Evolutionary conservation across 768 basidiomycete genomes (phyloP), one percentile per base, ranked within the genome.

Genomic region (Lenzites betulinus): DNA sequence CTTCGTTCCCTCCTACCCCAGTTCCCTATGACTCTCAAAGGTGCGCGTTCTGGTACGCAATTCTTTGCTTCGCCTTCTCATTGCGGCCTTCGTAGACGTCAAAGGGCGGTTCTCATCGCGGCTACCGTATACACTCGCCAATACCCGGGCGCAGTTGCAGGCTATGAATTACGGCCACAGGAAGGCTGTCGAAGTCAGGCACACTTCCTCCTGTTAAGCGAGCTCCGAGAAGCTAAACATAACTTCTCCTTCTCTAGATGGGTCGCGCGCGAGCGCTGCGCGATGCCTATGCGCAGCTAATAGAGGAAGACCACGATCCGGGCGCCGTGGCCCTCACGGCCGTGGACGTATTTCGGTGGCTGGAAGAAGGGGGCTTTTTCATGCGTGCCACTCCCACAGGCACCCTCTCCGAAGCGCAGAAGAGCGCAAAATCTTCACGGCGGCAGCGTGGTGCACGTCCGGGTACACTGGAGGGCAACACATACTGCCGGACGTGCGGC

Each of bases 141-240:
- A 75, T 13, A 71, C 67, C 7, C 73, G 74, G 2, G 64, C 69
- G 9, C 76, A 78, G 3, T 67, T 80, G 7, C 67, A 71, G 7
- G 64, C 66, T 15, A 67, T 82, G 22, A 67, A 76, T 4, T 71
- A 72, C 47, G 81, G 81, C 33, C 77, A 78, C 42, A 74, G 78
- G 43, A 82, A 82, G 64, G 79, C 81, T 1, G 73, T 83, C 3
- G 81, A 82, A 73, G 81, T 81, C 30, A 38, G 77, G 48, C 48
- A 50, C 56, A 28, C 2, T 7, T 22, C 66, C 28, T 12, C 18
- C 28, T 30, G n/a, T 25, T 38, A n/a, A 20, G 49, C 26, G 33
- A 18, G 30, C 11, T 11, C 6, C 6, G 11, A 33, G 6, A 33
- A 20, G n/a, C 11, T 18, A 13, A 25, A 30, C 26, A 56, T 28